Evolutionary conservation across 768 basidiomycete genomes (phyloP).

Genomic region (Ramaria rubella): DNA sequence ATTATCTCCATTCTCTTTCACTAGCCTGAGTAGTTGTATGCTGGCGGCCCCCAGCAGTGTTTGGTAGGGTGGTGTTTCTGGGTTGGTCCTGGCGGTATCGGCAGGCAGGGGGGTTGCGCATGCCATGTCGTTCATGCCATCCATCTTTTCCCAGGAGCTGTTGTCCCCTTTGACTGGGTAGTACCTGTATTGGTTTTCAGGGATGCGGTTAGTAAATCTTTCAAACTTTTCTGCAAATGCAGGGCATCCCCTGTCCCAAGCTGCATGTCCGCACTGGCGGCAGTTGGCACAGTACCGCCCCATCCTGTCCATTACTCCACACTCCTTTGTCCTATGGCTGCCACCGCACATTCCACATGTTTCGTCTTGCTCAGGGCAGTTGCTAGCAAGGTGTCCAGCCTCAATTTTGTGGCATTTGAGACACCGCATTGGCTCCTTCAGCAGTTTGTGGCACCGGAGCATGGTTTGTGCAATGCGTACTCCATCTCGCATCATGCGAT

Average conservation of each 20-base stretch:
- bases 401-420: constrained; percentile 21
- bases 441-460: constrained; percentile 13
- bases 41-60: background rate
- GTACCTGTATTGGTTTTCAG: background rate
- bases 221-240: constrained; percentile 7
- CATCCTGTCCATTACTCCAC: constrained; percentile 1
- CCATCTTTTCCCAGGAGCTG: background rate
- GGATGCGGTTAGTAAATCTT: background rate
- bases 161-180: background rate
- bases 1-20: background rate
- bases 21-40: background rate
- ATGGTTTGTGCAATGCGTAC: constrained; percentile 5
- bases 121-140: background rate
- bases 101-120: background rate
- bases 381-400: constrained; percentile 12
- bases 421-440: constrained; percentile 22
- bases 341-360: background rate
- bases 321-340: background rate
- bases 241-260: constrained; percentile 23
- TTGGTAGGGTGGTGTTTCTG: background rate
- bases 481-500: background rate
- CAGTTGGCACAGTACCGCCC: constrained; percentile 22
- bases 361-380: constrained; percentile 3
- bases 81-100: background rate
- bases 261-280: constrained; percentile 21